Conservation (phyloP, 148 eudicot species). For the Camellia japonica region DNA sequence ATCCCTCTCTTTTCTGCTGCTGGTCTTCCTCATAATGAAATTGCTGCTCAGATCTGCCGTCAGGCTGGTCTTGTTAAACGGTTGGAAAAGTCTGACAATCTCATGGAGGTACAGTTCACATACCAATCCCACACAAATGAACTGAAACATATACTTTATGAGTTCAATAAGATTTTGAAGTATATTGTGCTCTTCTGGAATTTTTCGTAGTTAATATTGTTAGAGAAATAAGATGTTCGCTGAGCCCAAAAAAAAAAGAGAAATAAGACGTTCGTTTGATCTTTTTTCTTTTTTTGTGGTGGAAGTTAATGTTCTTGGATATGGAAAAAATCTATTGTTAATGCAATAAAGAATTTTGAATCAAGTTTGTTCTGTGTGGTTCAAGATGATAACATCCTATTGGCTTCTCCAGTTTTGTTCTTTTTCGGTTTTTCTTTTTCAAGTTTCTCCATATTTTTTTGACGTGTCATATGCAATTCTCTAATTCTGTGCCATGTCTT, state of each 20-base stretch:
- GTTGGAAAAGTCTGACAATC: constrained; percentile 75
- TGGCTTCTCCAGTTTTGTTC: not conserved
- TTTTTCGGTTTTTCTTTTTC: not conserved
- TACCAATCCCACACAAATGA: not conserved
- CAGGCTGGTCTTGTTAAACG: constrained; percentile 98
- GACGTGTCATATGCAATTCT: not conserved
- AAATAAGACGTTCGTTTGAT: not conserved
- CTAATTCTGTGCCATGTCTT: not conserved
- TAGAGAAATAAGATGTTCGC: not conserved
- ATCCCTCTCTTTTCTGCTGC: constrained; percentile 99
- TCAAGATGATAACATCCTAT: not conserved
- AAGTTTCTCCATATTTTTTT: not conserved
- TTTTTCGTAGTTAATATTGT: not conserved
- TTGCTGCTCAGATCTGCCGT: constrained; percentile 98
- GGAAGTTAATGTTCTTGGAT: not conserved
- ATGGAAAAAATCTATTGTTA: not conserved
- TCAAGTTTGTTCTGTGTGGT: not conserved
- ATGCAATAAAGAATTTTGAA: not conserved
- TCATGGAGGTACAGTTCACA: constrained; percentile 62
- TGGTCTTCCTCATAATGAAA: constrained; percentile 99
- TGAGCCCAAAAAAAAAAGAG: no score
- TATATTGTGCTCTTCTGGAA: not conserved
- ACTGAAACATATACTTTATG: not conserved
- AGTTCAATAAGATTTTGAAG: not conserved
- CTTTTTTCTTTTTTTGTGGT: not conserved